These are phyloP conservation scores for Neofusicoccum laricinum DNA, from an alignment of 2,329 filamentous ascomycete genomes.

Conservation along the genomic window DNA sequence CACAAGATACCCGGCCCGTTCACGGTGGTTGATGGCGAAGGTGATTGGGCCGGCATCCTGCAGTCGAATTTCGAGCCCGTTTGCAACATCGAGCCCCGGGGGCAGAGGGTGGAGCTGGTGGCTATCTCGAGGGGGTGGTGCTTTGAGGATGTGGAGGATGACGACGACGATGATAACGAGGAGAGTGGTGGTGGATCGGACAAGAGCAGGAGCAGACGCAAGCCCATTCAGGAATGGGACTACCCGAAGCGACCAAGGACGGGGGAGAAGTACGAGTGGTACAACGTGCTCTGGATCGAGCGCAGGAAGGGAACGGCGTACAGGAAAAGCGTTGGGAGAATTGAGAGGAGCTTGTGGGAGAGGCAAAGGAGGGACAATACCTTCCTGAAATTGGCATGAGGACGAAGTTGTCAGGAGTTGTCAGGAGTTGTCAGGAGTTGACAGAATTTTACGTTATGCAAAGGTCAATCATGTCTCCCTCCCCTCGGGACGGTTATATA, in stretches of 20 bases:
- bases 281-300: slow-evolving; percentile 15
- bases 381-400: background rate
- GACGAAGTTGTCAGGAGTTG: too few species aligned
- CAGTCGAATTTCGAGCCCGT: slow-evolving; percentile 4
- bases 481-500: too few species aligned
- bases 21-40: background rate
- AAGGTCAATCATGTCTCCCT: too few species aligned
- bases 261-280: slow-evolving; percentile 10
- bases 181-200: background rate
- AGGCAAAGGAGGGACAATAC: background rate
- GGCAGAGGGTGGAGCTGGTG: background rate
- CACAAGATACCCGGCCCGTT: background rate
- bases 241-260: background rate
- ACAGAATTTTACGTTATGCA: too few species aligned
- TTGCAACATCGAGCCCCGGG: background rate
- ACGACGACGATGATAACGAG: background rate
- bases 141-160: background rate
- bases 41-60: background rate
- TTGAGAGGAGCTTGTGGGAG: slow-evolving; percentile 15
- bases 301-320: slow-evolving; percentile 7
- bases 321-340: slow-evolving; percentile 5
- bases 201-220: background rate
- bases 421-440: too few species aligned
- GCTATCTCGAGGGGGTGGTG: slow-evolving; percentile 5
- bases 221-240: slow-evolving; percentile 13